Evolutionary conservation across 352 stramenopile species (phyloP), one percentile per base, ranked within the genome.

Genomic region (Globisporangium okanoganense): DNA sequence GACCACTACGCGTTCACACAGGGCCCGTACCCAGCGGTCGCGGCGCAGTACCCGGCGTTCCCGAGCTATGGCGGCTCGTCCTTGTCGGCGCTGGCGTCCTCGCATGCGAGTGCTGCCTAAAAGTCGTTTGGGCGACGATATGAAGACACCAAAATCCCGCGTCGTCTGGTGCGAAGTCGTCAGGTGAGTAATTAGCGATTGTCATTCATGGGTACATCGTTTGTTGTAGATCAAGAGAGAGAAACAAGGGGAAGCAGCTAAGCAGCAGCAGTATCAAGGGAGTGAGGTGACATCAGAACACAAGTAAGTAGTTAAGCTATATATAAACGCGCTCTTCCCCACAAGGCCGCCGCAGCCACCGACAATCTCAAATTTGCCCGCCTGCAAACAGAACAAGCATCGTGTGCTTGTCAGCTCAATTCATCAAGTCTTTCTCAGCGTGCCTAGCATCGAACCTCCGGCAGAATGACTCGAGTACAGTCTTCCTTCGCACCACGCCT

Each of bases 1-100:
- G 82, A 92, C 50, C 88, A 91, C 55, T 87, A 88, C 56, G 70
- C 74, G 51, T 67, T 65, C 43, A 56, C 73, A 14, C 66, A 79
- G 40, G 62, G 72, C 25, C 61, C 61, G 18, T 70, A 68, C 27
- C 55, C 72, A 4, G 48, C 16, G 3, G 5, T 27, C 7, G 25
- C 52, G 29, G 24, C 35, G 47, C 50, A 35, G 58, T 66, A 62
- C 22, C 27, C 35, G 25, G 43, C 41, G 31, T 64, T 57, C 27
- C 36, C 52, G 35, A 56, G 52, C 52, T 66, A 57, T 44, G 47
- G 61, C 16, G 44, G 53, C 8, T 38, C 53, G 25, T 56, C 61
- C 5, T 18, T 65, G 40, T 59, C 59, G 31, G 40, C 50, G 12
- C 51, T 65, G 14, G 59, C 50, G 16, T 45, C 61, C 8, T 66